Conservation (phyloP, 306 rosid genomes). For the Quercus parvula region DNA sequence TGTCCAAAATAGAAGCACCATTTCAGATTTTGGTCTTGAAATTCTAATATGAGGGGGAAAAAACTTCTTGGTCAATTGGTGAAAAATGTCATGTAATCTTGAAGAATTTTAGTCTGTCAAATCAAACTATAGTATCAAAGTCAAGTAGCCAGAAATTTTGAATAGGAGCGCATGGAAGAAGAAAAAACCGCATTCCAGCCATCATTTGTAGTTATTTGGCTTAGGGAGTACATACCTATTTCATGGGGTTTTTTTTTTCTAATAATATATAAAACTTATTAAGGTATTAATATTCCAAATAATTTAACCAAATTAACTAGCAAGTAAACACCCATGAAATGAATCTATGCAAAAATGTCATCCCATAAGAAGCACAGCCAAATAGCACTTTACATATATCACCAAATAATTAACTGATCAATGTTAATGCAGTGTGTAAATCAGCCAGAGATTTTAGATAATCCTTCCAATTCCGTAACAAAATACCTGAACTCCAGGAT, state of each 20-base stretch:
- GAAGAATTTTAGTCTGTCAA: background rate
- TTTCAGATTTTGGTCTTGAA: background rate
- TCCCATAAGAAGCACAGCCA: background rate
- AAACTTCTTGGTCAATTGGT: background rate
- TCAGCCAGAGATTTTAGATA: background rate
- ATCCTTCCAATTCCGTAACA: slow-evolving; percentile 11
- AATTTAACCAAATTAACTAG: background rate
- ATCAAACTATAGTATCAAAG: background rate
- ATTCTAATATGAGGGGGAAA: background rate
- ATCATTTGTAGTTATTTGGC: background rate
- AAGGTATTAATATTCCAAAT: background rate
- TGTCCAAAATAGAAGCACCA: background rate
- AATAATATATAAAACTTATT: background rate
- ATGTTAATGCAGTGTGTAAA: background rate
- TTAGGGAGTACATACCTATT: background rate
- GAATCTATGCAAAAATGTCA: background rate
- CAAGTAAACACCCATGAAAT: background rate
- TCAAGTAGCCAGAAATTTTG: background rate
- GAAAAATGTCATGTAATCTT: background rate
- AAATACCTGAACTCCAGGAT: slow-evolving; percentile 57
- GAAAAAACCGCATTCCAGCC: background rate
- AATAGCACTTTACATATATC: background rate
- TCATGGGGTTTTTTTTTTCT: background rate
- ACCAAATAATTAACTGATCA: background rate
- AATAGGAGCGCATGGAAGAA: background rate